Evolutionary conservation across 345 rosid genomes (phyloP), one percentile per base, ranked within the genome.

Genomic region (Ailanthus altissimus): DNA sequence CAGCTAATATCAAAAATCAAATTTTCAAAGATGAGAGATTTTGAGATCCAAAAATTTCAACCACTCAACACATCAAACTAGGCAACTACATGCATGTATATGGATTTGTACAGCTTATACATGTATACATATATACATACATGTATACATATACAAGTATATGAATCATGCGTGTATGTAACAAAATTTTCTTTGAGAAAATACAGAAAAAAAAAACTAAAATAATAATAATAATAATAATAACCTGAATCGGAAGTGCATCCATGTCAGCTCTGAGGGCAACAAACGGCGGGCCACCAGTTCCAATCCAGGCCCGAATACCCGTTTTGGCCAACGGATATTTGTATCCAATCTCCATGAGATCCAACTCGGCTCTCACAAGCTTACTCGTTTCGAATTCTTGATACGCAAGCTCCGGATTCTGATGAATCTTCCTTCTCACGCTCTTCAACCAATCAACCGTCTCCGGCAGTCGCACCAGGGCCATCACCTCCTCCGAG

Each of bases 181-280:
- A 0, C 13, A 32, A 40, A 38, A 40, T 20, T 36, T 57, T 56
- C 61, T n/a, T 57, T 0, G 8, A 8, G 11, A 18, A 32, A 25
- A 36, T 7, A 72, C 53, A 38, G 3, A 62, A 1, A 10, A 42
- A 5, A 43, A 23, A 18, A 9, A n/a, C 2, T 20, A 1, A 11
- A 13, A 63, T 50, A 32, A 32, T 14, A 14, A 15, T 13, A 0
- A 40, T 5, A 28, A 18, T 9, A 0, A 69, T 58, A 66, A 25
- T 0, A 69, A 88, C 97, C 91, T 92, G 97, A 75, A 92, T 86
- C 28, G 94, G 94, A 3, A 92, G 86, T 73, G 94, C 97, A 83
- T 92, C 97, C 97, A 92, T 92, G 78, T 92, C 97, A 51, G 97
- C 94, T 77, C 97, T 73, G 46, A 92, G 65, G 50, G 90, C 97